Base-by-base conservation (phyloP, 164 flowering plant genomes). In the Chimonanthus salicifolius region DNA sequence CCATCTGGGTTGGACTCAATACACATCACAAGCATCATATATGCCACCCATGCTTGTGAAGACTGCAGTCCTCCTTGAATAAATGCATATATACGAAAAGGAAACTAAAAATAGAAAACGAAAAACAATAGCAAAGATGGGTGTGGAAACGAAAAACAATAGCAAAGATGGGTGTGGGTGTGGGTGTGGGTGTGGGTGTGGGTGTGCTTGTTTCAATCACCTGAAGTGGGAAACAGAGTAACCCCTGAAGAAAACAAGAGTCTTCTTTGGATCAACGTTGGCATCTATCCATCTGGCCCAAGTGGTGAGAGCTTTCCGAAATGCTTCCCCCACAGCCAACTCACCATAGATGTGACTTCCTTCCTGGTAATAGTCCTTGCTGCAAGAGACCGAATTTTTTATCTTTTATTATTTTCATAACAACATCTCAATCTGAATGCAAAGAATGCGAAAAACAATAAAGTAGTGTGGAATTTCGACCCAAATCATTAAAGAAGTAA, bases 181-280 rank as follows among this genome's bases (percentile, higher is more conserved):
- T 21, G 33, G 33, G 33, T 21, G 33, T 21, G 33, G 33, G 33
- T 33, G 33, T 71, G 70, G 33, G 72, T 4, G 44, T 18, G 47
- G 46, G 73, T 69, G 21, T 5, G 9, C 50, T 60, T 20, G 46
- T 47, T 33, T 64, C 44, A 60, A 16, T 74, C 80, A 96, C 99
- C 97, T 94, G 88, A 96, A 96, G 85, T 96, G 99, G 46, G 99
- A 84, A 16, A 87, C 87, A 0, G 99, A 96, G 78, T 94, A 96
- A 1, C 99, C 98, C 73, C 99, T 79, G 82, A 96, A 96, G 83
- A 92, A 85, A 67, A 94, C 97, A 33, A 74, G 74, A 47, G 89
- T 84, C 79, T 88, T 93, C 49, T 18, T 63, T 2, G 95, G 90
- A 80, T 92, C 78, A 20, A 96, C 72, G 69, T 91, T 87, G 54